Conservation (phyloP, 169 alveolate genomes). For the Amoebophrya sp. region DNA sequence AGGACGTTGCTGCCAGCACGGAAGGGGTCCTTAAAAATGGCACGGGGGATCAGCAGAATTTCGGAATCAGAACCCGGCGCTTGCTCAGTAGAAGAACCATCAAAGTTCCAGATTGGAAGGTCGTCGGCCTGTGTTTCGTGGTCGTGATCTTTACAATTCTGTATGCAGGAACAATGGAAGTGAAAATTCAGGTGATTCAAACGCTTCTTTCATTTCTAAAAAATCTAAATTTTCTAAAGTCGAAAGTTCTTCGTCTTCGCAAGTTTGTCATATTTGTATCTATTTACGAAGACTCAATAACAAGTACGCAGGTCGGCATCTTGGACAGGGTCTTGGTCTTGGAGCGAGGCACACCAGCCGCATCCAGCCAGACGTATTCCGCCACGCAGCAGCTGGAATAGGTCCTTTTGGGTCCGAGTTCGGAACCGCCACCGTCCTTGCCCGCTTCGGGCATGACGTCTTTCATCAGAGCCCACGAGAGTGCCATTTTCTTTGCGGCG, state of each 20-base stretch:
- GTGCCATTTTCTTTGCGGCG: too few relatives aligned
- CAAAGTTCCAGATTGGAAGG: slow-evolving; percentile 42
- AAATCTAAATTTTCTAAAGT: neutral
- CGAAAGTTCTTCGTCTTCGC: neutral
- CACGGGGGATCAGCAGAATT: slow-evolving; percentile 40
- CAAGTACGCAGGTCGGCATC: neutral
- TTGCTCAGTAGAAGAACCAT: slow-evolving; percentile 42
- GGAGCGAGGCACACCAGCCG: slow-evolving; percentile 36
- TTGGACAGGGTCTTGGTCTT: slow-evolving; percentile 35
- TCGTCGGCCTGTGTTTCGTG: slow-evolving; percentile 19
- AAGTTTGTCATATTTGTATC: neutral
- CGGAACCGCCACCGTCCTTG: slow-evolving; percentile 23
- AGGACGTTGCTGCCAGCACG: neutral
- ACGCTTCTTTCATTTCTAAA: neutral
- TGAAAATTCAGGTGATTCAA: neutral
- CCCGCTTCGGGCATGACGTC: too few relatives aligned
- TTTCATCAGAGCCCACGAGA: too few relatives aligned
- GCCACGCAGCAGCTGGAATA: neutral
- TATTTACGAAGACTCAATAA: neutral
- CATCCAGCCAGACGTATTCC: slow-evolving; percentile 38
- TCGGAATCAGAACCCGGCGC: slow-evolving; percentile 42
- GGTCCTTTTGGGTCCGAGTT: neutral
- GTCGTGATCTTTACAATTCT: too few relatives aligned
- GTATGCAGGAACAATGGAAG: too few relatives aligned
- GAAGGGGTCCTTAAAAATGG: slow-evolving; percentile 40